These are phyloP conservation scores for Trichoderma breve DNA, from an alignment of 2,329 filamentous ascomycete genomes.

Conservation along the genomic window DNA sequence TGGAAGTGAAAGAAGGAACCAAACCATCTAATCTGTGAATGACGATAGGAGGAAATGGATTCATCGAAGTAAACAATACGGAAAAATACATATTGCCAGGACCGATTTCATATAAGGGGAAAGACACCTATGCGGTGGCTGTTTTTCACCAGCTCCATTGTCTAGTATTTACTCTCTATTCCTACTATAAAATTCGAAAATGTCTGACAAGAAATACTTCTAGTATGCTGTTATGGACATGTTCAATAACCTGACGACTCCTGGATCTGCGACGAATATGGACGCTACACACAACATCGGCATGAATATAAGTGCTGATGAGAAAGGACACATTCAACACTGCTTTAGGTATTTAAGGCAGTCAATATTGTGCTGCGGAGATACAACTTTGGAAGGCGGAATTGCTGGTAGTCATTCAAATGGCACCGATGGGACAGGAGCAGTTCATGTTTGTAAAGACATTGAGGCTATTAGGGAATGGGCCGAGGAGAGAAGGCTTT, in stretches of 20 bases:
- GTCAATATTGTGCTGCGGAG: not conserved
- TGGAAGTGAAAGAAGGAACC: not conserved
- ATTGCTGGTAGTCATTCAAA: not conserved
- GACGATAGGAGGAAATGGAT: not conserved
- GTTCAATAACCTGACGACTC: not conserved
- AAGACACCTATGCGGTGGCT: not conserved
- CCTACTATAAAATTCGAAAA: no score
- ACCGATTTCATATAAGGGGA: not conserved
- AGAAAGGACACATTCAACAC: not conserved
- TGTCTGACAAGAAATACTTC: not conserved
- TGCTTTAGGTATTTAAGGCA: conserved; percentile 7
- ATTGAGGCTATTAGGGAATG: not conserved
- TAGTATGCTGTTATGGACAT: conserved; percentile 4
- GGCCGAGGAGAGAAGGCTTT: not conserved
- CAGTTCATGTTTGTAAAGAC: conserved; percentile 1
- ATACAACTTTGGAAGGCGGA: not conserved
- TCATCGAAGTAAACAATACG: not conserved
- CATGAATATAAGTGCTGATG: not conserved
- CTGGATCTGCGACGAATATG: not conserved
- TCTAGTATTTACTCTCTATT: not conserved
- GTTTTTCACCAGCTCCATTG: conserved; percentile 12
- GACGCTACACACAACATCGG: not conserved
- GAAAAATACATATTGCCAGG: not conserved
- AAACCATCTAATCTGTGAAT: not conserved
- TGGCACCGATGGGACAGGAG: conserved; percentile 6